Evolutionary conservation across 2,329 filamentous ascomycete genomes (phyloP).

Genomic region (Pseudocercospora cruenta): DNA sequence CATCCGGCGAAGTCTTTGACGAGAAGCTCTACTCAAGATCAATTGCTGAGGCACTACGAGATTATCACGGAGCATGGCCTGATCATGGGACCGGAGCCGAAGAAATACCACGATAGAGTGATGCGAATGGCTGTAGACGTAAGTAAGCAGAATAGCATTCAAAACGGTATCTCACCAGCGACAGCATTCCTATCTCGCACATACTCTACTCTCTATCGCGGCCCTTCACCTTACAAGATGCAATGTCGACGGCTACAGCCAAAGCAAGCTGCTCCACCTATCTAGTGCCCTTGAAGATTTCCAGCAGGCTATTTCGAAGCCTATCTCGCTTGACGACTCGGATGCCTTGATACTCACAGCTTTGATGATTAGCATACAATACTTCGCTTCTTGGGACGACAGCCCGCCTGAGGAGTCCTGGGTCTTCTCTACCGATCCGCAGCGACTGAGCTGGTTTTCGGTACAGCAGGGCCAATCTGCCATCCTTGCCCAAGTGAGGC

Average conservation of each 20-base stretch:
- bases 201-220: slow-evolving; percentile 17
- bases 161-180: background rate
- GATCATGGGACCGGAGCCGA: slow-evolving; percentile 15
- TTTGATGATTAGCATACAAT: slow-evolving; percentile 18
- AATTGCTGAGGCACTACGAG: slow-evolving; percentile 18
- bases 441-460: slow-evolving; percentile 18
- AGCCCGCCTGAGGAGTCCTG: slow-evolving; percentile 8
- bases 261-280: slow-evolving; percentile 14
- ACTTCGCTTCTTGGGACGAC: slow-evolving; percentile 4
- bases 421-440: slow-evolving; percentile 13
- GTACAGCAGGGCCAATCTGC: slow-evolving; percentile 21
- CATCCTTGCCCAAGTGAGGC: slow-evolving; percentile 13
- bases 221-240: slow-evolving; percentile 15
- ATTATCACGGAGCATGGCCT: slow-evolving; percentile 16
- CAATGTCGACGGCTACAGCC: slow-evolving; percentile 5
- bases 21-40: slow-evolving; percentile 6
- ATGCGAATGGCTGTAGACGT: slow-evolving; percentile 18
- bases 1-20: slow-evolving; percentile 5
- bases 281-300: slow-evolving; percentile 17
- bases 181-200: slow-evolving; percentile 18
- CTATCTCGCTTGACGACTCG: slow-evolving; percentile 16
- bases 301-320: slow-evolving; percentile 16
- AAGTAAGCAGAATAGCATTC: background rate
- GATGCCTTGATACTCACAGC: slow-evolving; percentile 20
- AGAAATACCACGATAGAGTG: slow-evolving; percentile 16